phyloP scores from a whole-genome alignment of 1,284 basidiomycete species.

The Boletus hoseneyae region DNA sequence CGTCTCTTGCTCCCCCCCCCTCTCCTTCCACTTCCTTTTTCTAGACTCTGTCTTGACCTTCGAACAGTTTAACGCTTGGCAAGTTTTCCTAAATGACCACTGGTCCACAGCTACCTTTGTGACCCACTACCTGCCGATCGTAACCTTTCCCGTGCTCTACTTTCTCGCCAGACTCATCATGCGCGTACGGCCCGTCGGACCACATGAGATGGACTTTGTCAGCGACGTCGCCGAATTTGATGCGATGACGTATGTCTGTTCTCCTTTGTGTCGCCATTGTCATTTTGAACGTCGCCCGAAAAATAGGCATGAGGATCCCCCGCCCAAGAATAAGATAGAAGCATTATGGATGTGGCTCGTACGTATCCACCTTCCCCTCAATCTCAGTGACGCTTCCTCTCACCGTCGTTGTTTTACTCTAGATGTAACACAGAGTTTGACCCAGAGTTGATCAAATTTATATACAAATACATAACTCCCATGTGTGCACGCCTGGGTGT shows the following conservation, averaged over 20 bases:
- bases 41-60: no score
- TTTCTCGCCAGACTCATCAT: conserved; percentile 41
- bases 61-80: conserved; percentile 38
- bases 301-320: conserved; percentile 27
- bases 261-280: neutral
- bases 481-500: no score
- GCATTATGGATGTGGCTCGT: conserved; percentile 31
- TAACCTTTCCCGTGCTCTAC: conserved; percentile 58
- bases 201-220: conserved; percentile 58
- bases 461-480: no score
- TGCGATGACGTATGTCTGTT: conserved; percentile 36
- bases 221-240: conserved; percentile 51
- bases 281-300: neutral
- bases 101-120: conserved; percentile 39
- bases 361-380: neutral
- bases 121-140: conserved; percentile 59
- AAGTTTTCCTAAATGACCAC: conserved; percentile 41
- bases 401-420: no score
- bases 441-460: no score
- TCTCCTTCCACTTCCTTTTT: neutral
- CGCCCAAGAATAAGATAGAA: conserved; percentile 26
- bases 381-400: no score
- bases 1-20: conserved; percentile 13
- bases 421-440: no score
- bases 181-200: conserved; percentile 35